These are phyloP conservation scores for Hypholoma sublateritium DNA, from an alignment of 768 basidiomycete species.

Conservation along the genomic window DNA sequence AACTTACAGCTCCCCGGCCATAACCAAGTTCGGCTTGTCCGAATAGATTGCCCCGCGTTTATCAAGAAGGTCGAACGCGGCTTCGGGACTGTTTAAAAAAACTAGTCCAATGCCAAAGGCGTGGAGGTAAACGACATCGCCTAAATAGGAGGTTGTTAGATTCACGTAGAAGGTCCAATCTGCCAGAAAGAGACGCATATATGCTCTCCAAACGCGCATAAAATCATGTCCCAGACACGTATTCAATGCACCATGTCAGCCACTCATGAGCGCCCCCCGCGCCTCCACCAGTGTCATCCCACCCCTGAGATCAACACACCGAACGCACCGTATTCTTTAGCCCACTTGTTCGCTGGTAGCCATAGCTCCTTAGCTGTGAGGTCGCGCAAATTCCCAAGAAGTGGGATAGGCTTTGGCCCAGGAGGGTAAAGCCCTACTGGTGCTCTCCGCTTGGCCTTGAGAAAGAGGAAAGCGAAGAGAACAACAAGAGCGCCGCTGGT, in stretches of 20 bases:
- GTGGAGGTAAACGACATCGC: conserved; percentile 64
- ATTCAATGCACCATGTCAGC: not conserved
- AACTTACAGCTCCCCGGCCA: conserved; percentile 70
- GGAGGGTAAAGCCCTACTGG: conserved; percentile 40
- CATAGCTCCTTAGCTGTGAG: conserved; percentile 63
- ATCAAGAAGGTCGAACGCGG: conserved; percentile 64
- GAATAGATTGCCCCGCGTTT: conserved; percentile 72
- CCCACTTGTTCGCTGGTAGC: conserved; percentile 63
- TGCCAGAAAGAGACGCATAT: not conserved
- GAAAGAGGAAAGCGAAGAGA: not conserved
- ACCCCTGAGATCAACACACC: not conserved
- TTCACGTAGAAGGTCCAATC: not conserved
- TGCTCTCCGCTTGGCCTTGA: not conserved
- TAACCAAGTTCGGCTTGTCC: conserved; percentile 68
- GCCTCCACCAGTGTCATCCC: not conserved
- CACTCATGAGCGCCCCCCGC: no score
- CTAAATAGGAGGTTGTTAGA: conserved; percentile 32
- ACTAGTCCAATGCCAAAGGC: conserved; percentile 66
- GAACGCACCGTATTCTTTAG: conserved; percentile 57
- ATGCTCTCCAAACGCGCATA: not conserved
- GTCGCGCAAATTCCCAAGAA: conserved; percentile 65
- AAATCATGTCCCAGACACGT: not conserved
- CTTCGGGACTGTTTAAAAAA: conserved; percentile 63
- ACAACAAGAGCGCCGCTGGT: not conserved
- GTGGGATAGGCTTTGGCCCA: conserved; percentile 64